Evolutionary conservation across 371 early-diverging fungal species (phyloP), one percentile per base, ranked within the genome.

Genomic region (Mortierella sp.): DNA sequence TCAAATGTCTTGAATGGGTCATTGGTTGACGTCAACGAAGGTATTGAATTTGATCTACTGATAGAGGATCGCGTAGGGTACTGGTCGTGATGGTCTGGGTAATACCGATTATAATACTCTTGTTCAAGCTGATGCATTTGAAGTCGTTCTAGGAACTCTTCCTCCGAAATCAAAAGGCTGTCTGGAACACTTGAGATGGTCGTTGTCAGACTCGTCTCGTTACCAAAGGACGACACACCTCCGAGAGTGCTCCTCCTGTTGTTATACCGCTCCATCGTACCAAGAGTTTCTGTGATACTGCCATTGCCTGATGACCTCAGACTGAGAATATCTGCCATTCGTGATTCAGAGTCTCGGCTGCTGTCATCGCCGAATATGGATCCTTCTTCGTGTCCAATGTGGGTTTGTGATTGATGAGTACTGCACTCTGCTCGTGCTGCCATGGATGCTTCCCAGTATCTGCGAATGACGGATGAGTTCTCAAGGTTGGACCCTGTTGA

Each of bases 1-100:
- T 79, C 80, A 79, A 79, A 79, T 1, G 80, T 79, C 47, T 79
- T 66, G 74, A 79, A 79, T 10, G 80, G 80, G 40, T 79, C 80
- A 28, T 65, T 79, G n/a, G 67, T 69, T 13, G 78, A 77, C 4
- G 78, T 77, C 67, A 77, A 58, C 1, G 78, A 77, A 32, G 73
- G 78, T 7, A 73, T 62, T 2, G 78, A 73, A 32, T 58, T 73
- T 21, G 70, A 50, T 32, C 77, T 59, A 55, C 78, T 77, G 36
- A 65, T 57, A 52, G 62, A 63, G 11, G 70, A 57, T 19, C 63
- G 33, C 45, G 66, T 32, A 40, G 53, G 67, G 32, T 66, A 60
- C 0, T 48, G 58, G 16, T 52, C 63, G 22, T 13, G 33, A 63
- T 70, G 63, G 10, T 53, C 65, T 11, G 43, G 53, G 6, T 72